Evolutionary conservation across 1,139 yeast species (phyloP).

Genomic region (Suhomyces yuchorum): DNA sequence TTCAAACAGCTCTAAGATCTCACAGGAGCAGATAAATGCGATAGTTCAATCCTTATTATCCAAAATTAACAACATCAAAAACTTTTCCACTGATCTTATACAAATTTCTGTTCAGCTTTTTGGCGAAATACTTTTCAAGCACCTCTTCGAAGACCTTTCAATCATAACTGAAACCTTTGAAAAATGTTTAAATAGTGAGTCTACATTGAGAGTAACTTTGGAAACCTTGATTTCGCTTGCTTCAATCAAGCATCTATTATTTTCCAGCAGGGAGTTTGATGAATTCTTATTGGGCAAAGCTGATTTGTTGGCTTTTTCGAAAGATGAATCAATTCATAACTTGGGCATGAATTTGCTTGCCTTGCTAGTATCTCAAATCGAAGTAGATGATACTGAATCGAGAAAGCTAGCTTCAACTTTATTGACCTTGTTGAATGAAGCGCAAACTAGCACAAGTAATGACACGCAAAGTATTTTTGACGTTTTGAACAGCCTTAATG

Average conservation of each 20-base stretch:
- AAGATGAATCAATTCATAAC: slow-evolving; percentile 29
- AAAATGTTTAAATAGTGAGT: slow-evolving; percentile 35
- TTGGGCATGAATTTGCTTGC: slow-evolving; percentile 29
- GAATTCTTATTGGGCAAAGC: slow-evolving; percentile 24
- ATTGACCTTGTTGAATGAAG: slow-evolving; percentile 11
- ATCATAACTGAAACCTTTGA: slow-evolving; percentile 9
- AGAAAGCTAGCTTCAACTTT: slow-evolving; percentile 13
- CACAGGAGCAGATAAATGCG: slow-evolving; percentile 14
- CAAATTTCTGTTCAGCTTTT: slow-evolving; percentile 41
- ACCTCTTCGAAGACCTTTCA: slow-evolving; percentile 2
- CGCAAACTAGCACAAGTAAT: slow-evolving; percentile 8
- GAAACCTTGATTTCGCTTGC: slow-evolving; percentile 33
- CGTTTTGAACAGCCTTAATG: slow-evolving; percentile 7
- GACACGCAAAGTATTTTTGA: slow-evolving; percentile 10
- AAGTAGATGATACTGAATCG: not conserved
- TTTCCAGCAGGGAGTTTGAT: slow-evolving; percentile 27
- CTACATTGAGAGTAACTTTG: slow-evolving; percentile 35
- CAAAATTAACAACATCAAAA: slow-evolving; percentile 39
- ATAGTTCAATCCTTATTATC: slow-evolving; percentile 26
- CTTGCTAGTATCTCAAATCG: slow-evolving; percentile 14
- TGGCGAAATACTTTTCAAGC: slow-evolving; percentile 17
- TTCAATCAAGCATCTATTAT: slow-evolving; percentile 32
- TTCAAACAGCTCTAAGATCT: slow-evolving; percentile 12
- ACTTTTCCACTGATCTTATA: slow-evolving; percentile 53
- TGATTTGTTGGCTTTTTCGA: slow-evolving; percentile 25